Evolutionary conservation across 2,329 filamentous ascomycete species (phyloP), one percentile per base, ranked within the genome.

Genomic region (Aureobasidium uvarum): DNA sequence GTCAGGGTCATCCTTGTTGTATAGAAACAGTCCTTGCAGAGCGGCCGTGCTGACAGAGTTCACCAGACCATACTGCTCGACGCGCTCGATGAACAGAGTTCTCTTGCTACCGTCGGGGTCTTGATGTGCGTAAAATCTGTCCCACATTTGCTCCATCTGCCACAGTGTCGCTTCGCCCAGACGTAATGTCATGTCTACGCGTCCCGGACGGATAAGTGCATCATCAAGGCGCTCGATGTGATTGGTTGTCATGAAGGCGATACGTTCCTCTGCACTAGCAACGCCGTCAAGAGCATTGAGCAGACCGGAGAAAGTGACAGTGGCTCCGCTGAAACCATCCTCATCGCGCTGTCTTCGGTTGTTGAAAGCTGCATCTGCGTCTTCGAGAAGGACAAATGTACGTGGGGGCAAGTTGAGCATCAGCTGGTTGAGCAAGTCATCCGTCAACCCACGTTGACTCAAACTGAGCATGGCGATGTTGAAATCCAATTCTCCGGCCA

Each of bases 161-260:
- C 90, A 89, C 66, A 86, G 83, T 2, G 90, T 94, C 38, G 94
- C 92, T 76, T 96, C 90, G 43, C 93, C 94, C 56, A 99, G 89
- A 64, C 91, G 86, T 3, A 96, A 85, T 70, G 91, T 95, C 89
- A 98, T 90, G 77, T 99, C 95, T 0, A 99, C 92, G 56, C 95
- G 85, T 0, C 95, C 95, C 0, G 95, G 95, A 28, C 95, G 85
- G 55, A 98, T 91, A 48, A 99, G 79, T 4, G 95, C 95, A 67
- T 92, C 89, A 72, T 97, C 92, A 1, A 98, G 84, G 46, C 91
- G 85, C 70, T 97, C 92, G 43, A 96, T 87, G 73, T 97, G 92
- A 73, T 99, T 99, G 23, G 94, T 96, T 1, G 95, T 99, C 68
- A 96, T 82, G 77, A 99, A 96, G 1, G 96, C 87, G 68, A 99